Evolutionary conservation across 2,329 filamentous ascomycete species (phyloP).

Genomic region (Rhinocladiella mackenziei): DNA sequence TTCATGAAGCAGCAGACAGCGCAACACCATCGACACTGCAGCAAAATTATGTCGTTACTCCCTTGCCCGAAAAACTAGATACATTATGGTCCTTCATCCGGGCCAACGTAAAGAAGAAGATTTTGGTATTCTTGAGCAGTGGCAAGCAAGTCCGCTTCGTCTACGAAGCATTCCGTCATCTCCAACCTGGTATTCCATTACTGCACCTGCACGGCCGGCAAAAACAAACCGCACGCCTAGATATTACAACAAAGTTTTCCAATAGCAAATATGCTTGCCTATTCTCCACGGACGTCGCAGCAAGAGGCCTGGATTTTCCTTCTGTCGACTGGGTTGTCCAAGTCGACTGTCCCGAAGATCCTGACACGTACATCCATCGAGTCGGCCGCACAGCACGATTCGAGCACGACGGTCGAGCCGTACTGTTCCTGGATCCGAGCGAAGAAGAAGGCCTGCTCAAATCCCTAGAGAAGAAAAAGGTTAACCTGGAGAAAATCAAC

Average conservation of each 20-base stretch:
- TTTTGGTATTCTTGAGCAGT: slow-evolving; percentile 90
- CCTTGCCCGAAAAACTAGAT: slow-evolving; percentile 82
- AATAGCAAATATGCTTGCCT: slow-evolving; percentile 78
- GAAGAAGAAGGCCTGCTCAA: slow-evolving; percentile 91
- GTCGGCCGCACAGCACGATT: slow-evolving; percentile 94
- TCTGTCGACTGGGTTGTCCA: slow-evolving; percentile 99
- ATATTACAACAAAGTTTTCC: slow-evolving; percentile 81
- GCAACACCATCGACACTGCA: slow-evolving; percentile 81
- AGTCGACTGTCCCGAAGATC: slow-evolving; percentile 92
- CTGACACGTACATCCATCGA: slow-evolving; percentile 95
- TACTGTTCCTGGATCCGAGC: slow-evolving; percentile 85
- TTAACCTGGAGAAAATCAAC: slow-evolving; percentile 81
- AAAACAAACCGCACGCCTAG: slow-evolving; percentile 81
- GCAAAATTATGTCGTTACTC: slow-evolving; percentile 85
- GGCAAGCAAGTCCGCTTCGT: slow-evolving; percentile 96
- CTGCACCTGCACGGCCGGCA: slow-evolving; percentile 91
- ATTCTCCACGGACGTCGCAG: slow-evolving; percentile 93
- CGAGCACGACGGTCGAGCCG: slow-evolving; percentile 78
- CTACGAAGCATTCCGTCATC: slow-evolving; percentile 85
- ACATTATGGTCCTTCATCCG: slow-evolving; percentile 91
- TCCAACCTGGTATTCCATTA: slow-evolving; percentile 90
- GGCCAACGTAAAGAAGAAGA: slow-evolving; percentile 86
- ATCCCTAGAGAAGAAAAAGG: slow-evolving; percentile 80
- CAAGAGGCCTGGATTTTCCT: slow-evolving; percentile 90
- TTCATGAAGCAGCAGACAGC: slow-evolving; percentile 74